Base-by-base conservation (phyloP, 306 rosid genomes). In the Chamaecrista fasciculata region DNA sequence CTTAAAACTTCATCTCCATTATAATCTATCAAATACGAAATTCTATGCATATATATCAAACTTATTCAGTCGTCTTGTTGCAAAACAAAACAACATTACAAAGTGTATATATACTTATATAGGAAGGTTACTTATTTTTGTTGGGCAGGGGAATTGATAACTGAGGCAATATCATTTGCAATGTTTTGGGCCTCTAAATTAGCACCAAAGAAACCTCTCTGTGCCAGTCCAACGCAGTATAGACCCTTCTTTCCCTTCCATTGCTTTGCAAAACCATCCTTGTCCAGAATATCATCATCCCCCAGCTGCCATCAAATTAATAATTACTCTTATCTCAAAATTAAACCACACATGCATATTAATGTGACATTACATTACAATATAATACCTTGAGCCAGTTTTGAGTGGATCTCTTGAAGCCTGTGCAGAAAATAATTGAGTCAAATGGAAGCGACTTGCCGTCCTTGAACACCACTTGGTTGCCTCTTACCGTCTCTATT, bases 181-280 rank as follows among this genome's bases (percentile, higher is more conserved):
- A 84, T 62, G 34, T 73, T 76, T 70, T 81, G 70, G 11, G 97
- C 89, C 34, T 88, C 96, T 0, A 11, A 2, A 0, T 67, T 81
- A n/a, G 92, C 80, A 67, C 92, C 96, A 55, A n/a, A 69, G 0
- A 91, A 59, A 9, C 96, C 91, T 47, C 76, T 73, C 66, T 83
- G 61, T 36, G 86, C 40, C 55, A 91, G 21, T 19, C 97, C 93
- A 44, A 85, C 89, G 3, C 93, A 86, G 55, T 86, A 86, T 34
- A 88, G 79, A n/a, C 86, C 85, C 0, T 83, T 84, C 42, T 50
- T 33, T 31, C 95, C 95, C 65, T 84, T 91, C 92, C 92, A 88
- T 2, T 86, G 90, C 59, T 84, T 81, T 6, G 87, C 53, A 26
- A 91, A 44, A 3, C 97, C 97, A 69, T 86, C 82, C 31, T 88